Evolutionary conservation across 768 basidiomycete species (phyloP), one percentile per base, ranked within the genome.

Genomic region (Agrocybe praecox): DNA sequence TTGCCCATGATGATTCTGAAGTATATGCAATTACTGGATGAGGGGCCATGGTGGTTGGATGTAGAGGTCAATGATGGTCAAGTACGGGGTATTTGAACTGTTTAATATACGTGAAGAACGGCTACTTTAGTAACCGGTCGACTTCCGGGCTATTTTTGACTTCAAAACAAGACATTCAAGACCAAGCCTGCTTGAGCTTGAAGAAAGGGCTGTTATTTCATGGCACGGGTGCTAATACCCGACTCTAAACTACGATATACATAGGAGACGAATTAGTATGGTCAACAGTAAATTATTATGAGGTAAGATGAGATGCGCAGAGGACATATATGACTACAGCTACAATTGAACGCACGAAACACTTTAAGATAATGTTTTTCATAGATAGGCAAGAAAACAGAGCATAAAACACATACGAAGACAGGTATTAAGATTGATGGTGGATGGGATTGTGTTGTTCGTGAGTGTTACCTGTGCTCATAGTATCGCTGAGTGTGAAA

Each of bases 1-100:
- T 82, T 46, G 90, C 87, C 93, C 93, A 96, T 62, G 92, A 90
- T 29, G 90, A 85, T 64, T 89, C 81, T 1, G 92, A 93, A 22
- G 90, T 94, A 64, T 89, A 84, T 55, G 88, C 83, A 58, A 85
- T 79, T 53, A 94, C 77, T 43, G 91, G 89, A 67, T 94, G 93
- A 51, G 77, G 68, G 29, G 77, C 64, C 90, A 89, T 88, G 51
- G 46, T 70, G 61, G 58, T 51, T 55, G 42, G n/a, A 36, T 44
- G 55, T 49, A 45, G 33, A 52, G 57, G 19, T 33, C 32, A 26
- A 55, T 46, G n/a, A 15, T 22, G 33, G 43, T 49, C n/a, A n/a
- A 55, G 52, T 9, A 46, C 1, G 44, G 42, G 17, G 21, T 23
- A 32, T 23, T 12, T 42, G 19, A 12, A 43, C 55, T 51, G 47